Base-by-base conservation (phyloP, 2,329 filamentous ascomycete species). In the Exophiala sideris region DNA sequence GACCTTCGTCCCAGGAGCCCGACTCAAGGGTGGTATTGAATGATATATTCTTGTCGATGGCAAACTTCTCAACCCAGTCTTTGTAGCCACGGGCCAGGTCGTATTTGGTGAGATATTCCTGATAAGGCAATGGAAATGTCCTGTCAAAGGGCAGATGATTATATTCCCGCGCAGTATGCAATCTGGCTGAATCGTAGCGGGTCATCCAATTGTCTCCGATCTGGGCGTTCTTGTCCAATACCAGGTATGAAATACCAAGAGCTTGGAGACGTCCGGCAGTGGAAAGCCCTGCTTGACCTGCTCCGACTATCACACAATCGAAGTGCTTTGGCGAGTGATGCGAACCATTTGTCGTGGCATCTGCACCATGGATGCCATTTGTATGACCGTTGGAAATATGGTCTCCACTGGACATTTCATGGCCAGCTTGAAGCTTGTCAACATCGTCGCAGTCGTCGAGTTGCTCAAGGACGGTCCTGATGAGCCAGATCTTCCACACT, bases 141-240 rank as follows among this genome's bases (percentile, higher is more conserved):
- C 58, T 56, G 18, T 62, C 65, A 35, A 66, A 65, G 2, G 65
- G 64, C 12, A 67, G 50, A 46, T 67, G 64, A 21, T 20, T 41
- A 21, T 55, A 55, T 12, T 58, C 48, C 5, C 45, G 42, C 5
- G 34, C 14, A 9, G 56, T 59, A 36, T 59, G 56, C 11, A 59
- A 67, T n/a, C 72, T 72, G 5, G 73, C 66, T 14, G 74, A 74
- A 34, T 74, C 71, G 54, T 79, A 79, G 45, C 76, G 67, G 41
- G 71, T 67, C 1, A 65, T 65, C 76, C 76, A 79, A 44, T 73
- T 75, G 50, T 77, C 74, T 2, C 76, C 76, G 4, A 78, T 67
- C 0, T 68, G 60, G 16, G 64, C 63, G 35, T 74, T 73, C 20
- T 68, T 66, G 36, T 78, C 76, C 35, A 79, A 64, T 12, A 77